Conservation (phyloP, 164 flowering plant species). For the Warburgia ugandensis region DNA sequence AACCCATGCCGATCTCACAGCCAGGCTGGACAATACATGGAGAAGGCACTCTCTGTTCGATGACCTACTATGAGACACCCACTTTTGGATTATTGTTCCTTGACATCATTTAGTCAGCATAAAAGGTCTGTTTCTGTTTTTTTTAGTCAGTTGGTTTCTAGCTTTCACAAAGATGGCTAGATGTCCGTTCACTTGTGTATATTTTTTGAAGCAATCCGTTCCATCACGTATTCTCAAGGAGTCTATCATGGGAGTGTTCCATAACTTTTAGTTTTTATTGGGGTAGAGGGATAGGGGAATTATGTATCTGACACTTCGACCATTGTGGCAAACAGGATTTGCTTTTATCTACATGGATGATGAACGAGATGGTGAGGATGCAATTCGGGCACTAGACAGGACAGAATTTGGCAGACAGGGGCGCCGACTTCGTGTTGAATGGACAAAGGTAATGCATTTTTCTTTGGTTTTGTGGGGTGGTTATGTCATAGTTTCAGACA, state of each 20-base stretch:
- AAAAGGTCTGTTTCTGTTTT: constrained; percentile 87
- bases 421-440: constrained; percentile 92
- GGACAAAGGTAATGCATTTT: constrained; percentile 68
- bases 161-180: constrained; percentile 37
- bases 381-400: constrained; percentile 75
- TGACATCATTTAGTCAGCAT: constrained; percentile 69
- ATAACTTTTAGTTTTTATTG: constrained; percentile 2
- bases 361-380: constrained; percentile 98
- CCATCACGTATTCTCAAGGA: constrained; percentile 7
- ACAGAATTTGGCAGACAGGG: constrained; percentile 88
- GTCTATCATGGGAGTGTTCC: constrained; percentile 21
- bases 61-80: constrained; percentile 69
- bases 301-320: background rate
- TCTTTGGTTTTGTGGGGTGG: background rate
- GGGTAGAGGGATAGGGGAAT: background rate
- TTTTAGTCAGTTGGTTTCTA: constrained; percentile 50
- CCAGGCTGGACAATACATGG: constrained; percentile 57
- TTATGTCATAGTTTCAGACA: constrained; percentile 4
- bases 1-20: constrained; percentile 30
- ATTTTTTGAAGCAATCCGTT: constrained; percentile 6
- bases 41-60: constrained; percentile 47
- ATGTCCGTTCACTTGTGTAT: constrained; percentile 23
- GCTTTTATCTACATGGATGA: constrained; percentile 98
- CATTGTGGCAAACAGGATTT: constrained; percentile 50
- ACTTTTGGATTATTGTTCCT: constrained; percentile 69